phyloP scores from a whole-genome alignment of 257 asterid species.

The Nicotiana otophora region DNA sequence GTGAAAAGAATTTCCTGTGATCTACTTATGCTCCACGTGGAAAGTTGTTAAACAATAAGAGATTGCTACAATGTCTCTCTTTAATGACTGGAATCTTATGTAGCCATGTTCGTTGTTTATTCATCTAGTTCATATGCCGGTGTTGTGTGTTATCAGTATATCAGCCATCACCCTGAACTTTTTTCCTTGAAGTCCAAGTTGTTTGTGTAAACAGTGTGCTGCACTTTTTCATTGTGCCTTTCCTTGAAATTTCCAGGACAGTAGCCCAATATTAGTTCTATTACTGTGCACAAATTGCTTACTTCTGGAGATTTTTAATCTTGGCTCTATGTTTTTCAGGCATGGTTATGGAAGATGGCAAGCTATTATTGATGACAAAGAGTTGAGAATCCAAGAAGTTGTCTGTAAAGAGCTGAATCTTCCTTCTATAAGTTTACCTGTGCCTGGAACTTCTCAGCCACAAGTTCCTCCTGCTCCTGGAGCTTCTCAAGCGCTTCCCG shows the following conservation, averaged over 20 bases:
- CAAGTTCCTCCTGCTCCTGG: constrained; percentile 31
- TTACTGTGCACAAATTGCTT: background rate
- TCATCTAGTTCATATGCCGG: background rate
- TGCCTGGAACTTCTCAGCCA: constrained; percentile 54
- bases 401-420: constrained; percentile 90
- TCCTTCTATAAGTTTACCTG: constrained; percentile 50
- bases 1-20: background rate
- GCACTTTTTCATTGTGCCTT: background rate
- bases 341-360: constrained; percentile 99
- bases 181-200: background rate
- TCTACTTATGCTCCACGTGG: background rate
- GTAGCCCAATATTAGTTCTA: background rate
- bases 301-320: background rate
- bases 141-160: background rate
- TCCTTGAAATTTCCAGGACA: background rate
- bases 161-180: background rate
- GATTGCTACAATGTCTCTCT: background rate
- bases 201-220: background rate
- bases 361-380: constrained; percentile 93
- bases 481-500: constrained; percentile 32
- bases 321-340: constrained; percentile 35
- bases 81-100: background rate
- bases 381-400: constrained; percentile 71
- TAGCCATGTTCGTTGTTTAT: background rate
- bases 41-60: background rate